These are phyloP conservation scores for Termitomyces sp. DNA, from an alignment of 768 basidiomycete genomes.

Conservation along the genomic window DNA sequence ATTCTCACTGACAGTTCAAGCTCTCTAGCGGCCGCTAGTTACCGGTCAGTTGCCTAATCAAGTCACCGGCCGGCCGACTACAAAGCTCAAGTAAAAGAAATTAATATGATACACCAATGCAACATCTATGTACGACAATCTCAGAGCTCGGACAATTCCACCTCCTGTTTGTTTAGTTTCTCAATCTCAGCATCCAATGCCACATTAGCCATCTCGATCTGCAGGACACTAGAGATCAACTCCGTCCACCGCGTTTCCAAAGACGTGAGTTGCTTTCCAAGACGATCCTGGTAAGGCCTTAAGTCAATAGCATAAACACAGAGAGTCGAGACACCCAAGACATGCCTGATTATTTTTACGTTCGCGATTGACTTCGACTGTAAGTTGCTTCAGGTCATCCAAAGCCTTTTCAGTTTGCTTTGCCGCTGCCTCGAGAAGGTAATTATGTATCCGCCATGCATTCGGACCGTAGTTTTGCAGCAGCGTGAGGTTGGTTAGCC, in stretches of 20 bases:
- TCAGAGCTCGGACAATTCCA: constrained; percentile 53
- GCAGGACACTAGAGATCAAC: constrained; percentile 84
- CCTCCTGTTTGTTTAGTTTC: constrained; percentile 55
- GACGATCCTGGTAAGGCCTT: constrained; percentile 55
- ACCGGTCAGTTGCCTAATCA: constrained; percentile 15
- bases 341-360: constrained; percentile 83
- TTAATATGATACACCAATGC: constrained; percentile 4
- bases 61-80: constrained; percentile 17
- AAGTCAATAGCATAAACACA: constrained; percentile 2
- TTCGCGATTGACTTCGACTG: constrained; percentile 84
- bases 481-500: constrained; percentile 80
- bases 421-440: constrained; percentile 75
- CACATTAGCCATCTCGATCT: constrained; percentile 94
- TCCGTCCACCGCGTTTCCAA: constrained; percentile 93
- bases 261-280: constrained; percentile 76
- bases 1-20: constrained; percentile 18
- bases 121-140: neutral
- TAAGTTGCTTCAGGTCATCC: constrained; percentile 77
- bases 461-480: constrained; percentile 87
- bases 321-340: neutral
- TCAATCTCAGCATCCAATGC: constrained; percentile 83
- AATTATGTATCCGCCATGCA: constrained; percentile 91
- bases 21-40: constrained; percentile 15
- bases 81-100: neutral
- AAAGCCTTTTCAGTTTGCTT: constrained; percentile 68